Evolutionary conservation across 768 basidiomycete species (phyloP), one percentile per base, ranked within the genome.

Genomic region (Imleria badia): DNA sequence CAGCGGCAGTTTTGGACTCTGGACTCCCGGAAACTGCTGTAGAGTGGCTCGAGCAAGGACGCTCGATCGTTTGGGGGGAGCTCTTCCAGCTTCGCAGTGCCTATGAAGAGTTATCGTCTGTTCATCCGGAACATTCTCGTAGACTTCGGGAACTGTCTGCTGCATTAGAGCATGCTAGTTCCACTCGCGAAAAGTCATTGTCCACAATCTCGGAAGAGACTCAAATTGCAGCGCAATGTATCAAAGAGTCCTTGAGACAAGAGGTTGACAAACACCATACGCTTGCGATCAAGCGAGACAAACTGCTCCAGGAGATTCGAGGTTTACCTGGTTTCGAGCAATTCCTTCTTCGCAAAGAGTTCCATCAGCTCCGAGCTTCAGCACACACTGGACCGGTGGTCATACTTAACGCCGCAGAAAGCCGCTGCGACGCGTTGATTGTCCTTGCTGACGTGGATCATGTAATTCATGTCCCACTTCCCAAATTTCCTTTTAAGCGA

Each of bases 381-480:
- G 42, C 42, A 17, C 23, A 26, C 23, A 26, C 23, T 10, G 42
- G 42, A 6, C 42, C 23, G 23, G 17, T 26, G 1, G 42, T 43
- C 11, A n/a, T 43, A 17, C 42, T 43, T 15, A 43, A 29, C 10
- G 42, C 42, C 6, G 42, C 42, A 43, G 22, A 45, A n/a, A 41
- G n/a, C 13, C 59, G 71, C 17, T 75, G 72, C 30, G 72, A 76
- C 54, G 76, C 71, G 4, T 30, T 56, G 51, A 48, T 56, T 15
- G 7, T 56, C 3, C 45, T 54, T 7, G 42, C 46, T 6, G 29
- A 56, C 4, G 38, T 44, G n/a, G 35, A 54, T 2, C 7, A 42
- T 30, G 56, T 30, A 1, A 19, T 55, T 5, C 53, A 58, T 22
- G 48, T 50, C 35, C 55, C 55, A 3, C 55, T 56, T 12, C 41